Evolutionary conservation across 2,329 filamentous ascomycete species (phyloP), one percentile per base, ranked within the genome.

Genomic region (Fusarium bulbicola): DNA sequence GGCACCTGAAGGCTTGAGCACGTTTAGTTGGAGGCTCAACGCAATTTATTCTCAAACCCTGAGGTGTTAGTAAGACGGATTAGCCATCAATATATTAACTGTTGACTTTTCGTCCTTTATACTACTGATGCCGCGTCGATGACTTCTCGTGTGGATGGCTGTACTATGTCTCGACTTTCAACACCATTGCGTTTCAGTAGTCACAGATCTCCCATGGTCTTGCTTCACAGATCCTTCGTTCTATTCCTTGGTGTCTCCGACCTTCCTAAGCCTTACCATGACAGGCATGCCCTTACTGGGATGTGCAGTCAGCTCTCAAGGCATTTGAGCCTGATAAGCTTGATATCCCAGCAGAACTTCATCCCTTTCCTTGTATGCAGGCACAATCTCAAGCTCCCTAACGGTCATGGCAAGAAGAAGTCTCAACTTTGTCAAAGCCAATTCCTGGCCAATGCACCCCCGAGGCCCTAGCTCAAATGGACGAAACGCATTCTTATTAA

Each of bases 201-300:
- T 20, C 15, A 14, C 13, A 20, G 3, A 7, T 20, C n/a, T 34
- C 30, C 6, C 4, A 24, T 14, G 5, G 3, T 24, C 12, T 50
- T n/a, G 4, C 21, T 50, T 34, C 12, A 11, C 4, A 24, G 21
- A 24, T 34, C 21, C 30, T 15, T 5, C 6, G 6, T 20, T 34
- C n/a, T 34, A 50, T 7, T 20, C n/a, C 12, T 50, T 24, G 16
- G 12, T 14, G 24, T 34, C 5, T 53, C 18, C 10, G 6, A 16
- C 21, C 32, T 62, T 21, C 21, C 32, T 28, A 9, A 39, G 3
- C 6, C 6, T 53, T 6, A 64, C 47, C 2, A 6, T 47, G 0
- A 66, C 62, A 21, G 65, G 54, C 62, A 61, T 61, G 0, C 65
- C 63, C 30, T 61, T 54, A 3, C 62, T 68, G 1, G 63, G 65